Conservation (phyloP, 768 basidiomycete species). For the Leccinum obscurum region DNA sequence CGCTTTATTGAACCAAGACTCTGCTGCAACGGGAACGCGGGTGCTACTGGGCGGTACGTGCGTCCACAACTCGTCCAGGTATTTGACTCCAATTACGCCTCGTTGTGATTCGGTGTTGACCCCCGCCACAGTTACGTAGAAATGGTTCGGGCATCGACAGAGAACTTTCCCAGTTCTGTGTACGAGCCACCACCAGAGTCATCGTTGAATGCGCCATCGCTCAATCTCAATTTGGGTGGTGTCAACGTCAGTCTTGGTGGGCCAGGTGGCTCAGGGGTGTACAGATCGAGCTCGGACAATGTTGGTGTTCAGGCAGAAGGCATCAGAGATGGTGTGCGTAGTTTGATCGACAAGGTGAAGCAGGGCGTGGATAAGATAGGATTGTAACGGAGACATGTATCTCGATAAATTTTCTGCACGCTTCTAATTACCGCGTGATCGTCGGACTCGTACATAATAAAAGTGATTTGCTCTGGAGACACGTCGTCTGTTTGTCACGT, state of each 20-base stretch:
- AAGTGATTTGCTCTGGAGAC: constrained; percentile 6
- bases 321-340: constrained; percentile 84
- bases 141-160: constrained; percentile 78
- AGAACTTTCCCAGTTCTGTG: constrained; percentile 59
- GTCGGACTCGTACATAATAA: neutral
- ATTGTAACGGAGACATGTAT: constrained; percentile 18
- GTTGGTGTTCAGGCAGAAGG: constrained; percentile 83
- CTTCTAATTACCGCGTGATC: neutral
- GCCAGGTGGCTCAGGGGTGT: constrained; percentile 77
- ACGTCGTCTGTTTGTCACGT: constrained; percentile 32
- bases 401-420: neutral
- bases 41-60: constrained; percentile 92
- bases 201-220: constrained; percentile 66
- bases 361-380: constrained; percentile 72
- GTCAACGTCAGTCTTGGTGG: constrained; percentile 96
- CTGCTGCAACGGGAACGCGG: constrained; percentile 61
- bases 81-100: constrained; percentile 21
- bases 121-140: constrained; percentile 68
- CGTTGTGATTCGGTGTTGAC: constrained; percentile 1
- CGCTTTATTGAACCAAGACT: constrained; percentile 84
- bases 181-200: constrained; percentile 79
- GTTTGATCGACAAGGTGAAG: constrained; percentile 85
- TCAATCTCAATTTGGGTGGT: constrained; percentile 89
- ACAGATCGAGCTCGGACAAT: constrained; percentile 74
- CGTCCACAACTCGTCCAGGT: constrained; percentile 94